Evolutionary conservation across 1,284 basidiomycete genomes (phyloP).

Genomic region (Golubevia pallescens): DNA sequence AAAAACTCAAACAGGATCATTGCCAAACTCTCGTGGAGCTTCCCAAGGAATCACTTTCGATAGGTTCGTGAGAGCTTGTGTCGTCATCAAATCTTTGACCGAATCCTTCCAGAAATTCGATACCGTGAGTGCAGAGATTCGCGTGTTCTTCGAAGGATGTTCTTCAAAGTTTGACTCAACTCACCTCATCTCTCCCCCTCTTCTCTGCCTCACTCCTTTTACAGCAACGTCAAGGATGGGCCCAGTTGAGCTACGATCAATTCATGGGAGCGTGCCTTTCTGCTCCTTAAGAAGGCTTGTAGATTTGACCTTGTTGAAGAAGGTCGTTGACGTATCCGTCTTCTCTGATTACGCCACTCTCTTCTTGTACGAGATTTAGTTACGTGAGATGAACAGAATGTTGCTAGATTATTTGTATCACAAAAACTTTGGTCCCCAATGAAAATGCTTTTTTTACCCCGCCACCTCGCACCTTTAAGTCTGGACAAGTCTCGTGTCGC

Average conservation of each 20-base stretch:
- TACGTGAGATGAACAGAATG: too few species aligned
- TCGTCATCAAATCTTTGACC: conserved; percentile 48
- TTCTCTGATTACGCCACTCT: too few species aligned
- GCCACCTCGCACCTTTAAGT: too few species aligned
- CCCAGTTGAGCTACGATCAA: conserved; percentile 35
- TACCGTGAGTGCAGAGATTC: conserved; percentile 13
- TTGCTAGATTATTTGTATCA: too few species aligned
- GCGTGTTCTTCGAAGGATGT: conserved; percentile 14
- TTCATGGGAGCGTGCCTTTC: conserved; percentile 40
- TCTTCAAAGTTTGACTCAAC: too few species aligned
- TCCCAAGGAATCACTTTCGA: conserved; percentile 3
- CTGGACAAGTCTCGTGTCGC: too few species aligned
- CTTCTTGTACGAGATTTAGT: too few species aligned
- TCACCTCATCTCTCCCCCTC: neutral
- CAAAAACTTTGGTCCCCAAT: too few species aligned
- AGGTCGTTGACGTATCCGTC: too few species aligned
- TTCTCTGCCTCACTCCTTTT: neutral
- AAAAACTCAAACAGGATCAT: neutral
- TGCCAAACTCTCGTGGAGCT: neutral
- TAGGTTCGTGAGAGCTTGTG: conserved; percentile 39
- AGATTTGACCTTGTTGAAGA: too few species aligned
- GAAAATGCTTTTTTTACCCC: too few species aligned
- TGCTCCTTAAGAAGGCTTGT: too few species aligned
- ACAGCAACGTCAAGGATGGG: conserved; percentile 22
- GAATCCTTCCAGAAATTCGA: conserved; percentile 45